Base-by-base conservation (phyloP, 345 rosid species). In the Citrus unshiu region DNA sequence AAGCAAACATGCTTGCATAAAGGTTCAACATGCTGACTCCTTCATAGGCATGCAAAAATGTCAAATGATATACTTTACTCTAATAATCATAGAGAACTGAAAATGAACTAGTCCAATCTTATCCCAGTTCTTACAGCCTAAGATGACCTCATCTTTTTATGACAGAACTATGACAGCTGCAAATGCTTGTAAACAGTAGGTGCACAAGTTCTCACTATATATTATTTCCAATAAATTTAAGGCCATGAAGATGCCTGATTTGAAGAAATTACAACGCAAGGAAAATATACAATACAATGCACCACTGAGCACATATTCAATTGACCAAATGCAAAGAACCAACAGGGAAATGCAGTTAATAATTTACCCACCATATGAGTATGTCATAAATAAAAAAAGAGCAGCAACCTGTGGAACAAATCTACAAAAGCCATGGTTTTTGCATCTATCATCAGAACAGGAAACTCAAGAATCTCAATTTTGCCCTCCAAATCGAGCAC, bases 401-500 rank as follows among this genome's bases (percentile, higher is more conserved):
- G 79, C 29, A 12, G 71, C 35, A 82, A 93, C 99, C 96, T 92
- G 93, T 95, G 99, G 84, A 95, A 95, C 72, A 93, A 88, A 84
- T 90, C 96, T 12, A 92, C 88, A 29, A 89, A 80, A 32, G 65
- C 69, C 89, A 91, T 82, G 49, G 97, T 87, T 85, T 78, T 91
- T 43, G 96, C 89, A 84, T 93, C 94, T 32, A 95, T 77, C 30
- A 95, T 78, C 72, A 95, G 80, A 30, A 93, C 96, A 35, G 97
- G 95, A 80, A 92, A 95, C 86, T 95, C 99, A 63, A 95, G 97
- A 81, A 91, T 92, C 89, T 95, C 94, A 60, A 91, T 94, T 86
- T 91, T 95, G 70, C 98, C 96, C 79, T 95, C 98, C 84, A 95
- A 89, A 90, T 93, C 98, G 51, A 93, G 88, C 79, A 95, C 97